Conservation (phyloP, 2,329 filamentous ascomycete species). For the Curvularia eragrostidis region DNA sequence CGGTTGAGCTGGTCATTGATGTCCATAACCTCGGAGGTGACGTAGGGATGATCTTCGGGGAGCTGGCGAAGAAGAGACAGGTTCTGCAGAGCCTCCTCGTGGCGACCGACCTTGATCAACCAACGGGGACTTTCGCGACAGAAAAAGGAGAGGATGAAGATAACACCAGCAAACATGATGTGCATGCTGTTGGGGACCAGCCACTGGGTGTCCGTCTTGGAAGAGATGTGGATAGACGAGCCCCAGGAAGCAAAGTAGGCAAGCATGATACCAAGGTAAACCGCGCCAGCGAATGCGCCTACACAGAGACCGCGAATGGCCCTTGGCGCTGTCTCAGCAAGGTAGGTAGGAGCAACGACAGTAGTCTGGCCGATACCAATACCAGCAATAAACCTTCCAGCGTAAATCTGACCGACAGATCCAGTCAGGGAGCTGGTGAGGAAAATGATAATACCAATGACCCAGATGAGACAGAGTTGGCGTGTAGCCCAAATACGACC, state of each 20-base stretch:
- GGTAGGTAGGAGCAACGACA: conserved; percentile 73
- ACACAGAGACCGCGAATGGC: conserved; percentile 76
- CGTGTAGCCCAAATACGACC: conserved; percentile 54
- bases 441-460: conserved; percentile 52
- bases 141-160: conserved; percentile 72
- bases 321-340: conserved; percentile 74
- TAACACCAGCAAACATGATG: conserved; percentile 77
- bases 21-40: conserved; percentile 66
- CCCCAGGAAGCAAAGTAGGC: conserved; percentile 74
- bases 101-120: conserved; percentile 68
- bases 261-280: conserved; percentile 79
- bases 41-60: conserved; percentile 65
- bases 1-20: conserved; percentile 72
- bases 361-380: conserved; percentile 71
- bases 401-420: conserved; percentile 62
- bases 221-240: conserved; percentile 59
- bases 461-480: conserved; percentile 52
- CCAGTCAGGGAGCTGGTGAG: conserved; percentile 47
- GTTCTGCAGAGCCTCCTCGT: conserved; percentile 63
- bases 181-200: conserved; percentile 77
- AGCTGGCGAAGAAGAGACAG: conserved; percentile 68
- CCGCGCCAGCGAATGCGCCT: conserved; percentile 71
- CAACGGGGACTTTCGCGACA: conserved; percentile 74
- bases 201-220: conserved; percentile 55
- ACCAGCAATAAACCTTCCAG: conserved; percentile 70